Percentiles rank a stretch among this genome's conserved stretches.
These are phyloP conservation scores for Yamadazyma pseudoaaseri DNA, from an alignment of 1,139 yeast species.

Conservation along the genomic window DNA sequence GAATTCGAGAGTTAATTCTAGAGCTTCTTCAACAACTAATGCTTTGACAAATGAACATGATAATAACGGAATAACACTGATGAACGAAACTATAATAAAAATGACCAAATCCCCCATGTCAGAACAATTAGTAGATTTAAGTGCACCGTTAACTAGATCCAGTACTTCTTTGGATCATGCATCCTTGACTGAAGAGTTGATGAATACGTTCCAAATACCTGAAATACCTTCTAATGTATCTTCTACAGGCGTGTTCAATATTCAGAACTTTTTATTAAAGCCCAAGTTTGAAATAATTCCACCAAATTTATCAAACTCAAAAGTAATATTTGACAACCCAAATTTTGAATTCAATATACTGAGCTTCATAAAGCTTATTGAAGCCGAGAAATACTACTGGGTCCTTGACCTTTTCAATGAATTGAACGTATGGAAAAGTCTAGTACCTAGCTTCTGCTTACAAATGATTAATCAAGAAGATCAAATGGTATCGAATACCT, in stretches of 20 bases:
- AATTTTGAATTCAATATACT: conserved; percentile 15
- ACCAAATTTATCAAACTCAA: conserved; percentile 15
- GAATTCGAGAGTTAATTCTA: background rate
- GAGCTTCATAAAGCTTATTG: conserved; percentile 18
- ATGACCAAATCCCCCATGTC: background rate
- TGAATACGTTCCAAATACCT: conserved; percentile 12
- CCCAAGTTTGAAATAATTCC: conserved; percentile 14
- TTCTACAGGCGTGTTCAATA: conserved; percentile 8
- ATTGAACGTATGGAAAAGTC: conserved; percentile 36
- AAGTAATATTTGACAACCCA: conserved; percentile 15
- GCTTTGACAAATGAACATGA: background rate
- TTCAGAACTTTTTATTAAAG: conserved; percentile 15
- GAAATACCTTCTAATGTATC: conserved; percentile 5
- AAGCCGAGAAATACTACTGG: conserved; percentile 37
- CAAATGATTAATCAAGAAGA: conserved; percentile 13
- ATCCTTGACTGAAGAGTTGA: conserved; percentile 14
- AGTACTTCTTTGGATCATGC: conserved; percentile 11
- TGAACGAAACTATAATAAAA: background rate
- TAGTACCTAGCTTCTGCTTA: conserved; percentile 37
- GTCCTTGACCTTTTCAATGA: conserved; percentile 42
- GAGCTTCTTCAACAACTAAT: background rate
- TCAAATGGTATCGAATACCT: conserved; percentile 14
- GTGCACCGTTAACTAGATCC: conserved; percentile 6
- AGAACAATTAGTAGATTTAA: background rate
- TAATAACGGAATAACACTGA: background rate